phyloP scores from a whole-genome alignment of 2,329 filamentous ascomycete species.

The Fusarium avenaceum region DNA sequence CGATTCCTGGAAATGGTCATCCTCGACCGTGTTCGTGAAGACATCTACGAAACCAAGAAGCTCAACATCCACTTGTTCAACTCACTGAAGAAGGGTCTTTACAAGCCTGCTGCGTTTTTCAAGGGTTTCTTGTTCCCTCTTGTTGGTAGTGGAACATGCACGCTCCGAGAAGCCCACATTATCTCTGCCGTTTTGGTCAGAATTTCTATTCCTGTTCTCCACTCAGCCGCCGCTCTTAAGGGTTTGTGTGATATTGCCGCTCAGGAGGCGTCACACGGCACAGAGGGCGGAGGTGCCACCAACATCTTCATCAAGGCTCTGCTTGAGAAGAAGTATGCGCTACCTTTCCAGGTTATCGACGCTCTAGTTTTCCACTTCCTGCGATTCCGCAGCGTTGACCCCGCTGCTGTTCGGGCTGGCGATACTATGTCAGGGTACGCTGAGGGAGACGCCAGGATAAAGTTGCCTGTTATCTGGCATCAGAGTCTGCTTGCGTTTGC shows the following conservation, averaged over 20 bases:
- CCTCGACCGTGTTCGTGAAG: constrained; percentile 89
- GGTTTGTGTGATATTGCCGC: constrained; percentile 94
- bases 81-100: constrained; percentile 88
- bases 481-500: constrained; percentile 93
- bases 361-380: constrained; percentile 97
- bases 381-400: constrained; percentile 81
- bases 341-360: constrained; percentile 95
- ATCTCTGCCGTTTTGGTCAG: constrained; percentile 87
- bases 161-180: constrained; percentile 91
- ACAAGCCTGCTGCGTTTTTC: constrained; percentile 97
- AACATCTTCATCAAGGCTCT: constrained; percentile 96
- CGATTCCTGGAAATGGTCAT: constrained; percentile 89
- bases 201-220: constrained; percentile 89
- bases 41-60: constrained; percentile 94
- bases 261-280: constrained; percentile 84
- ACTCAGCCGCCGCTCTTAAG: constrained; percentile 92
- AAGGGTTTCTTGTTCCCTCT: constrained; percentile 96
- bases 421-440: constrained; percentile 67
- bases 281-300: constrained; percentile 89
- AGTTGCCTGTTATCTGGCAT: constrained; percentile 95
- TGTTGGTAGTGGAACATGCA: constrained; percentile 87
- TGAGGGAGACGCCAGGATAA: constrained; percentile 67
- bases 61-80: constrained; percentile 97
- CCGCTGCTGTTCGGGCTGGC: constrained; percentile 63
- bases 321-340: constrained; percentile 95